A percentile compares a stretch with the other conserved stretches of the same genome.
Evolutionary conservation across 345 rosid genomes (phyloP).

Genomic region (Jatropha curcas): DNA sequence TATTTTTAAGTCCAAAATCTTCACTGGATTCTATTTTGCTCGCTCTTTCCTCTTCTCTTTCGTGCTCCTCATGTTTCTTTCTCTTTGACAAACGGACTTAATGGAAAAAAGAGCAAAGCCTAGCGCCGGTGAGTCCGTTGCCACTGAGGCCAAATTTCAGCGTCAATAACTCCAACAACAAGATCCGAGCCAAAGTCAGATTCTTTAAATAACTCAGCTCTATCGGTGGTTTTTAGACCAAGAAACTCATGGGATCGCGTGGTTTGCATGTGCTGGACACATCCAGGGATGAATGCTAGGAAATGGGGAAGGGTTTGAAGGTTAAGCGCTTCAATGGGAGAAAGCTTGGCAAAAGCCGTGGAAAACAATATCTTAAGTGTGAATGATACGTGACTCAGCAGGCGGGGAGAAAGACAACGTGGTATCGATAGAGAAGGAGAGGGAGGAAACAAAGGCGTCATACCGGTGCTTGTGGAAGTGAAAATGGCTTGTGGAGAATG

Average conservation of each 20-base stretch:
- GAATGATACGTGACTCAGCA: conserved; percentile 19
- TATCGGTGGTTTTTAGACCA: conserved; percentile 27
- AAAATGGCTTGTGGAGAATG: conserved; percentile 31
- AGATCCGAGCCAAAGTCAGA: conserved; percentile 40
- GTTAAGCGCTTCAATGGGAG: conserved; percentile 21
- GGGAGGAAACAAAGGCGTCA: conserved; percentile 27
- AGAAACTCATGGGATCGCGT: conserved; percentile 37
- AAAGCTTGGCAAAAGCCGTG: conserved; percentile 35
- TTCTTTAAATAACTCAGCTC: conserved; percentile 34
- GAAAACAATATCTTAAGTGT: conserved; percentile 36
- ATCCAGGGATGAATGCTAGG: conserved; percentile 29
- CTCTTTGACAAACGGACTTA: no score
- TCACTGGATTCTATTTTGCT: no score
- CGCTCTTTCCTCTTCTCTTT: no score
- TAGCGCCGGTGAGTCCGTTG: no score
- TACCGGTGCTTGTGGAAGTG: conserved; percentile 35
- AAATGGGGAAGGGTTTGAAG: conserved; percentile 30
- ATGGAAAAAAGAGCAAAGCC: no score
- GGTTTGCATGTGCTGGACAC: conserved; percentile 30
- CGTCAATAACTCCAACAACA: conserved; percentile 31
- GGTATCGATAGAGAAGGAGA: background rate
- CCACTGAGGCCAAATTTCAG: conserved; percentile 49
- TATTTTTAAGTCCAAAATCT: no score
- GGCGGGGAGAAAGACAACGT: background rate
- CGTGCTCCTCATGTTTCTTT: no score